Evolutionary conservation across 495 filamentous ascomycete species (phyloP), one percentile per base, ranked within the genome.

Genomic region (Penicillium fimorum): DNA sequence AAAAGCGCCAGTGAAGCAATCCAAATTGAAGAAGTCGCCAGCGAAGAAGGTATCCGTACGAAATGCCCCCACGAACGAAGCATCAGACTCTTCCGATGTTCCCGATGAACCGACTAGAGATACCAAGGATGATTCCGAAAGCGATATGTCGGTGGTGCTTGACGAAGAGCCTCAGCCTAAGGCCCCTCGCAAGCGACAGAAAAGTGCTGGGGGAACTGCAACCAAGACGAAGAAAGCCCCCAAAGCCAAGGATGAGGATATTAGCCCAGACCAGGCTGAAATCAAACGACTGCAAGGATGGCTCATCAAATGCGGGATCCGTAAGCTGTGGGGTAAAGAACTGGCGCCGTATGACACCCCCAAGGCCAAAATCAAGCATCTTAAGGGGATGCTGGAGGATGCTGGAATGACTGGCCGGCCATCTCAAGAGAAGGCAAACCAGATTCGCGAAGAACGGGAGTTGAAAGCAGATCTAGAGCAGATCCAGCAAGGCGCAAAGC

Each of bases 211-310:
- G 38, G 53, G 58, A 46, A 48, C 64, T 29, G 32, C 69, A 11
- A 71, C 72, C 33, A 76, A 72, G 55, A 59, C 62, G 35, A 73
- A 75, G 55, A 71, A 71, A 47, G 56, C 60, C 12, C n/a, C 66
- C 5, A 73, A 76, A 47, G 64, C 48, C 15, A 71, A 77, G 51
- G 70, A 70, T 25, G 64, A 80, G 51, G 83, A 87, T 10, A 61
- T 77, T 7, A 81, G 85, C 35, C 82, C 87, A 0, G 82, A 90
- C 55, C 85, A 93, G 40, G 83, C 80, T 9, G 88, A 94, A 71
- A 90, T 97, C 70, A 97, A 93, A 69, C 85, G 84, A n/a, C 79
- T 98, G 15, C 94, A 98, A 72, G 82, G 83, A 20, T 91, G 91
- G 72, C 79, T 98, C 29, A 63, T 88, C 41, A 97, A 96, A 75